Conservation (phyloP, 2,329 filamentous ascomycete species). For the Exophiala calicioides region DNA sequence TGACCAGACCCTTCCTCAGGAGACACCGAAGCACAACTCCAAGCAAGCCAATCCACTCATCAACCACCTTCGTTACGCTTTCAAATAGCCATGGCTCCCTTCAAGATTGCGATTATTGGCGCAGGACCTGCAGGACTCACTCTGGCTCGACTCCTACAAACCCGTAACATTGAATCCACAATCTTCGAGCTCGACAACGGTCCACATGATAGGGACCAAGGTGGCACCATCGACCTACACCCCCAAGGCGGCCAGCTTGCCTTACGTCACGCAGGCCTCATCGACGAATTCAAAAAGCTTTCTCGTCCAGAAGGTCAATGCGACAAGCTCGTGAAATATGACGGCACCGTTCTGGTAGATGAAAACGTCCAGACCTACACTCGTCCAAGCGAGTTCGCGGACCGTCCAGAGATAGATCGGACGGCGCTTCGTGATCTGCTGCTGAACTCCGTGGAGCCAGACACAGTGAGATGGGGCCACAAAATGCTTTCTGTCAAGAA, state of each 20-base stretch:
- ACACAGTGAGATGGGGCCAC: conserved; percentile 51
- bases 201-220: conserved; percentile 48
- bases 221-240: conserved; percentile 59
- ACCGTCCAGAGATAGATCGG: conserved; percentile 58
- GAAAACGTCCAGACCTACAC: conserved; percentile 30
- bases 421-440: conserved; percentile 48
- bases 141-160: conserved; percentile 55
- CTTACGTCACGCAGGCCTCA: conserved; percentile 53
- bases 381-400: conserved; percentile 21
- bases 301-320: conserved; percentile 57
- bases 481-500: conserved; percentile 42
- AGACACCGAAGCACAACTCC: too few species aligned
- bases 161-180: conserved; percentile 48
- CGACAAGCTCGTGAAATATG: conserved; percentile 49
- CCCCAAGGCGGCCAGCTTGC: conserved; percentile 53
- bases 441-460: conserved; percentile 47
- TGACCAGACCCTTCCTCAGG: too few species aligned
- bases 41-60: too few species aligned
- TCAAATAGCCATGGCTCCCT: conserved; percentile 22
- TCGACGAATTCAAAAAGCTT: conserved; percentile 52
- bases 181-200: conserved; percentile 52
- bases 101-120: conserved; percentile 50
- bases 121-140: conserved; percentile 53
- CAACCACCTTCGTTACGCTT: not conserved
- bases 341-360: conserved; percentile 37